phyloP scores from a whole-genome alignment of 768 basidiomycete species.

The Amanita exitialis region DNA sequence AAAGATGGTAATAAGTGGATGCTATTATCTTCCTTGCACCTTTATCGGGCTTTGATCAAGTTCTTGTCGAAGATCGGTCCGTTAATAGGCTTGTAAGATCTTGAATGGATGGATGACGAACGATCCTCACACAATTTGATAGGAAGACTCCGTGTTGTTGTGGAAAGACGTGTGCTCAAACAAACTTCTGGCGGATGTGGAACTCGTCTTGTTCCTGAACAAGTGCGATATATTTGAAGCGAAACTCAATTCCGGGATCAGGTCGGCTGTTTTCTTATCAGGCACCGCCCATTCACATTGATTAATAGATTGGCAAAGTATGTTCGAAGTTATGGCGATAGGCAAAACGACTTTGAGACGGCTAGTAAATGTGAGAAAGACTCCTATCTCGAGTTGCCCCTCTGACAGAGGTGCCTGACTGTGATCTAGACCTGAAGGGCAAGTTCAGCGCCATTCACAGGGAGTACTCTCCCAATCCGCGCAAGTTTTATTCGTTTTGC shows the following conservation, averaged over 20 bases:
- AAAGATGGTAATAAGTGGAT: constrained; percentile 29
- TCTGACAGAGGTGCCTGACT: background rate
- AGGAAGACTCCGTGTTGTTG: constrained; percentile 84
- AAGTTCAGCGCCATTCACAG: constrained; percentile 72
- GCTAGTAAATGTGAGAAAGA: constrained; percentile 55
- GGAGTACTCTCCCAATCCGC: constrained; percentile 62
- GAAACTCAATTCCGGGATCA: constrained; percentile 56
- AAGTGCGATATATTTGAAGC: constrained; percentile 76
- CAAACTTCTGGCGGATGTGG: constrained; percentile 70
- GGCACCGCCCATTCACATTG: background rate
- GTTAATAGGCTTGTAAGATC: constrained; percentile 31
- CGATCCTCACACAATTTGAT: constrained; percentile 1
- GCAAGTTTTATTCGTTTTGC: constrained; percentile 72
- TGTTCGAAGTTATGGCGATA: constrained; percentile 63
- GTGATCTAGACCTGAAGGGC: constrained; percentile 45
- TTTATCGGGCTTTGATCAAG: constrained; percentile 66
- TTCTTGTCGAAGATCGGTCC: constrained; percentile 49
- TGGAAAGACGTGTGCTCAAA: constrained; percentile 84
- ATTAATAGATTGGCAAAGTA: constrained; percentile 45
- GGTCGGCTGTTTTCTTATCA: constrained; percentile 14
- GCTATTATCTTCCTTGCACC: constrained; percentile 75
- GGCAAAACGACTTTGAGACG: constrained; percentile 59
- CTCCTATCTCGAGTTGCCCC: background rate
- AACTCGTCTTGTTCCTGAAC: constrained; percentile 79
- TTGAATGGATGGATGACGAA: background rate